Evolutionary conservation across 2,329 filamentous ascomycete species (phyloP), one percentile per base, ranked within the genome.

Genomic region (Chaetomium sp.): DNA sequence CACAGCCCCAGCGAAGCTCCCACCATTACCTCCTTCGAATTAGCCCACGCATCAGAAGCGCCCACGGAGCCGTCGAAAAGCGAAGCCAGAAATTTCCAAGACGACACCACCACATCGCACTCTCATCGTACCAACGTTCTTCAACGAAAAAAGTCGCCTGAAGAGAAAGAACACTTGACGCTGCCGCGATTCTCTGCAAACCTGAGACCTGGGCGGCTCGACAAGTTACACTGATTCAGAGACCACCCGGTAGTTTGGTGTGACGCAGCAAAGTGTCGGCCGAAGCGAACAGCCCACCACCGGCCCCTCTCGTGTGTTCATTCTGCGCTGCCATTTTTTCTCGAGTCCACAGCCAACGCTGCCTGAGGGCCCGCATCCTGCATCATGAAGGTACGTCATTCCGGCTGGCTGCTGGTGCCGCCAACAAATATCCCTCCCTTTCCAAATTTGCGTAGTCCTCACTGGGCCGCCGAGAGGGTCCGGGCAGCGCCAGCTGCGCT

Each of bases 361-460:
- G 6, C 35, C 19, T 49, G 50, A 60, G 57, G 50, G 57, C 34
- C 38, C 50, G 44, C 58, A 60, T 55, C 57, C 58, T 53, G 57
- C 59, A 65, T 56, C 37, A 66, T 66, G 64, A 66, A 66, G 64
- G 63, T 66, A 62, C 61, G 64, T 66, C 63, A 64, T 64, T 55
- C 51, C 19, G 52, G 43, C 42, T 49, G 43, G 14, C 40, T 54
- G 45, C 48, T 46, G 19, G 19, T 27, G 46, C 52, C 46, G 47
- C 52, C 38, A 42, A 14, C 51, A 11, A 42, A 53, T 49, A 36
- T 59, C 53, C 19, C 38, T 54, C 36, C 46, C 46, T 34, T 52
- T 57, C 55, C 36, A 55, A 34, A 42, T 55, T 51, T 36, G 55
- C 52, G 48, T 45, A 33, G 36, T 43, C 35, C 27, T 40, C 51